phyloP scores from a whole-genome alignment of 148 eudicot genomes.

The Persicaria tinctoria region DNA sequence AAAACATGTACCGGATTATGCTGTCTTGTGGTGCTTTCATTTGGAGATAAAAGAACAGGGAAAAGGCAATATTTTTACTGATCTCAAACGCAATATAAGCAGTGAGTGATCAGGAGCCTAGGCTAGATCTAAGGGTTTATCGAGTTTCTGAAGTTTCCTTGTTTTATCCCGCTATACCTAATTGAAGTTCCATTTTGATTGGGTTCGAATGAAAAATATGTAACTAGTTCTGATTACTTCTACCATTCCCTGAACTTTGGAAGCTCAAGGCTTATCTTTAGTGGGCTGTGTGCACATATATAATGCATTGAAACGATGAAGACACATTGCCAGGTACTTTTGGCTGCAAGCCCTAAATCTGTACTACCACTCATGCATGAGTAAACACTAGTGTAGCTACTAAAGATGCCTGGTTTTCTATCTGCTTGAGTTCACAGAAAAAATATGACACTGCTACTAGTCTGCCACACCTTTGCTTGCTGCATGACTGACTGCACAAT shows the following conservation, averaged over 20 bases:
- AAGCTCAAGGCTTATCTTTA: neutral
- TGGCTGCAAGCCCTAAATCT: too few species aligned
- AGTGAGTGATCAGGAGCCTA: neutral
- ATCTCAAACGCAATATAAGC: neutral
- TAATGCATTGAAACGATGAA: neutral
- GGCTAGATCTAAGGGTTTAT: neutral
- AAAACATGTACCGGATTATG: neutral
- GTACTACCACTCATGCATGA: too few species aligned
- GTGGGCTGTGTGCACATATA: neutral
- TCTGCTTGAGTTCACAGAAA: slow-evolving; percentile 1
- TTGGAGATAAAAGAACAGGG: neutral
- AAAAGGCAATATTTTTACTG: neutral
- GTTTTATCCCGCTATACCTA: neutral
- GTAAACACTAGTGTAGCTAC: neutral
- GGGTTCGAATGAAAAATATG: neutral
- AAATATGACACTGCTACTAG: neutral
- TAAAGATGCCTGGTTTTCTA: neutral
- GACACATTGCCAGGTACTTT: too few species aligned
- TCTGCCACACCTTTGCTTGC: neutral
- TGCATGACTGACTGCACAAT: neutral
- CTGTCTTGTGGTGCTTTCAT: neutral
- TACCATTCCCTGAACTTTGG: neutral
- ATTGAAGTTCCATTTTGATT: neutral
- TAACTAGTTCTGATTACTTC: neutral
- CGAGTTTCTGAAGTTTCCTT: slow-evolving; percentile 2